Base-by-base conservation (phyloP, 1,284 basidiomycete genomes). In the Tilletia indica region DNA sequence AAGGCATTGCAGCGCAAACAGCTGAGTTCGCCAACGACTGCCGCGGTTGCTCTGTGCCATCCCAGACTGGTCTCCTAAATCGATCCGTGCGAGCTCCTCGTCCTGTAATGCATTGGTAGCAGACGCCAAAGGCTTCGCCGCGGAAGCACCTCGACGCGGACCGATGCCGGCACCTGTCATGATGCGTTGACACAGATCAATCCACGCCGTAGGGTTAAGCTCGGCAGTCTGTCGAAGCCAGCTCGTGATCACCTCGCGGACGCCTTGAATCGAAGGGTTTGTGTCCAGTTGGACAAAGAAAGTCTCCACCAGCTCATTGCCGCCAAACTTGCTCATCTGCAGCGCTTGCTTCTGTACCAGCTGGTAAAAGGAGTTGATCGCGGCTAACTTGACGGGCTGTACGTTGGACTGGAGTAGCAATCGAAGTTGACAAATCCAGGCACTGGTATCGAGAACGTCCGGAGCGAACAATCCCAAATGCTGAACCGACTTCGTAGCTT, bases 381-480 rank as follows among this genome's bases (percentile, higher is more conserved):
- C 93, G 0, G 94, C 94, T 4, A 95, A 89, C 86, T 96, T 97
- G 73, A 97, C 88, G 4, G 93, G 91, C 47, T 80, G 78, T 34
- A 93, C 87, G 16, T 74, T 74, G 51, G 72, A 74, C 1, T 69
- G 71, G 19, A 84, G 74, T 64, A 82, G 73, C 16, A 61, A 49
- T 5, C 75, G 71, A 54, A 82, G 71, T 38, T 76, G 69, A 21
- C 67, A 67, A 66, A 82, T 80, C 73, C 76, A 82, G n/a, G 68
- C 70, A 3, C 72, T 63, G n/a, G 75, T 73, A 31, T 82, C 82
- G 36, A 84, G 69, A 73, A 93, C 89, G 72, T 93, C 89, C 71
- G 92, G 90, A 0, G 93, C 91, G 79, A 99, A 98, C 90, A 99
- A 94, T 42, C 97, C 88, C 86, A 98, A 92, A 83, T 98, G 95